phyloP scores from a whole-genome alignment of 495 filamentous ascomycete genomes.

The Aspergillus campestris region DNA sequence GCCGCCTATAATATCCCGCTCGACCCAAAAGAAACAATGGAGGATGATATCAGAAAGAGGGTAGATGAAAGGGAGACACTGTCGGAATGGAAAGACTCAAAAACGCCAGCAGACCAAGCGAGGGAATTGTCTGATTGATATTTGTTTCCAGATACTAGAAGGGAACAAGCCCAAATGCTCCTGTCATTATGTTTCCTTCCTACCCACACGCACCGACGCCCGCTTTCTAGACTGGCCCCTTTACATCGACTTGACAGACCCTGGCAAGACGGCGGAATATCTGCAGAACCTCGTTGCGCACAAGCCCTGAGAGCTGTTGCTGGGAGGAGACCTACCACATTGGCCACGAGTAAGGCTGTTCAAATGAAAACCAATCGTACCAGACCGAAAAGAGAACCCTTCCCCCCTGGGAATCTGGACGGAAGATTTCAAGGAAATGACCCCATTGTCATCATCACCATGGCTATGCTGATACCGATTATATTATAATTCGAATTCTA shows the following conservation, averaged over 20 bases:
- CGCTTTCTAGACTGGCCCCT: slow-evolving; percentile 12
- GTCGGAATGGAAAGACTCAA: too few species aligned
- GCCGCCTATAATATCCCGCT: too few species aligned
- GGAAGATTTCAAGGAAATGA: too few species aligned
- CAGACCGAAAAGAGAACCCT: slow-evolving; percentile 1
- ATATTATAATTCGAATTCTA: too few species aligned
- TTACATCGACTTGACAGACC: slow-evolving; percentile 14
- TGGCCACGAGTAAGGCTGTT: slow-evolving; percentile 30
- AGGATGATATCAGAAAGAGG: not conserved
- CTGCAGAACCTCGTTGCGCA: slow-evolving; percentile 17
- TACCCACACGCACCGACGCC: slow-evolving; percentile 11
- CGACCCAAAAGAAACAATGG: not conserved
- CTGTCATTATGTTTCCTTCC: slow-evolving; percentile 13
- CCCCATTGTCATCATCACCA: too few species aligned
- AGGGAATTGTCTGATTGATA: slow-evolving; percentile 15
- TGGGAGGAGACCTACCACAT: slow-evolving; percentile 16
- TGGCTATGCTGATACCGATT: too few species aligned
- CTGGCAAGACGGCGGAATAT: slow-evolving; percentile 18
- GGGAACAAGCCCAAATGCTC: slow-evolving; percentile 4
- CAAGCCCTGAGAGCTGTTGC: slow-evolving; percentile 13
- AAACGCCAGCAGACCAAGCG: not conserved
- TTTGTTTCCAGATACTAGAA: slow-evolving; percentile 13
- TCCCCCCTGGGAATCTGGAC: too few species aligned
- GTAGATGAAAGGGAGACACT: not conserved
- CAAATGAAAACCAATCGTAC: slow-evolving; percentile 5